phyloP scores from a whole-genome alignment of 2,329 filamentous ascomycete species.

The Verruconis gallopava region DNA sequence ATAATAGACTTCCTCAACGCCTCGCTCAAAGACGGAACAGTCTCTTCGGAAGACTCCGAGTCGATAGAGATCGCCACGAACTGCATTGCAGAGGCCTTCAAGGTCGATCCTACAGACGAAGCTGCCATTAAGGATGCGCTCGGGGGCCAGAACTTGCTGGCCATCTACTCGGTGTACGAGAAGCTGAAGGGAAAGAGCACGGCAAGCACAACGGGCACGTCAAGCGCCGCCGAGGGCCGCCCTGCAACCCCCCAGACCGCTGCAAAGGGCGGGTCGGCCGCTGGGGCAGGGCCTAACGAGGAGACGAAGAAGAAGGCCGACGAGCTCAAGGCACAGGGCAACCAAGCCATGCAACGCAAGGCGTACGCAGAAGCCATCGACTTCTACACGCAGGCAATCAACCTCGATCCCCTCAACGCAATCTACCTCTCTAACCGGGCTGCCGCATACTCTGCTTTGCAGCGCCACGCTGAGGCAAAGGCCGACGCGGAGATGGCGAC shows the following conservation, averaged over 20 bases:
- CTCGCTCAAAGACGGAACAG: constrained; percentile 76
- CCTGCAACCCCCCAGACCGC: constrained; percentile 30
- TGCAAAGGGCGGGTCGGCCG: constrained; percentile 26
- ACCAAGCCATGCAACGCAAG: constrained; percentile 89
- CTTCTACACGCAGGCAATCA: constrained; percentile 76
- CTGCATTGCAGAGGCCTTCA: constrained; percentile 91
- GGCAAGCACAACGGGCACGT: constrained; percentile 30
- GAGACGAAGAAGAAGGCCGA: constrained; percentile 64
- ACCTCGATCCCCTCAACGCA: constrained; percentile 69
- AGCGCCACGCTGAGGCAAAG: constrained; percentile 72
- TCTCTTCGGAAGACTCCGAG: constrained; percentile 78
- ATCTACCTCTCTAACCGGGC: constrained; percentile 98
- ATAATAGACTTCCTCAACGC: constrained; percentile 89
- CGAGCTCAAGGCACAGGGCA: constrained; percentile 76
- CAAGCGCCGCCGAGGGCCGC: constrained; percentile 28
- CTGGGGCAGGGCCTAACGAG: constrained; percentile 7
- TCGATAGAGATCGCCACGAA: constrained; percentile 88
- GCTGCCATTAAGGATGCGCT: constrained; percentile 62
- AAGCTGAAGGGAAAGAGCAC: constrained; percentile 63
- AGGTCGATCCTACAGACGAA: constrained; percentile 73
- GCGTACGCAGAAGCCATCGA: constrained; percentile 75
- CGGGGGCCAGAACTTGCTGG: constrained; percentile 73
- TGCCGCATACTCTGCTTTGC: constrained; percentile 75
- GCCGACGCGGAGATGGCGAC: constrained; percentile 86
- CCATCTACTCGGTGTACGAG: constrained; percentile 93